Base-by-base conservation (phyloP, 179 eudicot species). In the Nepenthes alata region DNA sequence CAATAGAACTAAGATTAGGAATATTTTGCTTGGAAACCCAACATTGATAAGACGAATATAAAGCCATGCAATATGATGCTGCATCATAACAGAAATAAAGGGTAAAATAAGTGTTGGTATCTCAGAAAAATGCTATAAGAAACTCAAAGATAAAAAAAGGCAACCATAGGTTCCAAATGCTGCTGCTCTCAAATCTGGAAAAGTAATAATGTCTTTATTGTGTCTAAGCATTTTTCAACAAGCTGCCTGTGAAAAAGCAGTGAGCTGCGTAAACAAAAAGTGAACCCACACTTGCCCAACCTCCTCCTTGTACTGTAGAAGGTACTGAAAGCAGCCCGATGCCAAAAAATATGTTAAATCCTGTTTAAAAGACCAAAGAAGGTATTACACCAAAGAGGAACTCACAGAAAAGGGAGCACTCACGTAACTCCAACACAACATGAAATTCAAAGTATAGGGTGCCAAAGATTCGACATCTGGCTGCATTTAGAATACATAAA, bases 81-180 rank as follows among this genome's bases (percentile, higher is more conserved):
- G 12, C 53, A 10, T 49, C 53, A 6, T 49, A 49, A 49, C 11
- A 49, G 11, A 11, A 49, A 11, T 49, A 49, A 2, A 11, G 4
- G 4, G 11, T 49, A 49, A 6, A 49, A n/a, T 10, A 49, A n/a
- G 14, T 5, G 12, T 5, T 3, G 4, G 12, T 49, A 11, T n/a
- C 4, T 10, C 12, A n/a, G 14, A n/a, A 49, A 5, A n/a, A 49
- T 10, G 3, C 12, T 5, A 49, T n/a, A 61, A 55, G 67, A 63
- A 34, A 81, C 98, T 86, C 61, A 89, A 96, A n/a, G 95, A 86
- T 75, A 86, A 67, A 49, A 86, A 49, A 58, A 86, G 59, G 50
- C 98, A 89, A 1, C 98, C 98, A 70, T 66, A 75, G 63, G 69
- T 84, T 56, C 98, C 96, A 73, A 89, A 89, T 4, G 96, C 96